These are phyloP conservation scores for Inosperma sp. DNA, from an alignment of 768 basidiomycete species.

Conservation along the genomic window DNA sequence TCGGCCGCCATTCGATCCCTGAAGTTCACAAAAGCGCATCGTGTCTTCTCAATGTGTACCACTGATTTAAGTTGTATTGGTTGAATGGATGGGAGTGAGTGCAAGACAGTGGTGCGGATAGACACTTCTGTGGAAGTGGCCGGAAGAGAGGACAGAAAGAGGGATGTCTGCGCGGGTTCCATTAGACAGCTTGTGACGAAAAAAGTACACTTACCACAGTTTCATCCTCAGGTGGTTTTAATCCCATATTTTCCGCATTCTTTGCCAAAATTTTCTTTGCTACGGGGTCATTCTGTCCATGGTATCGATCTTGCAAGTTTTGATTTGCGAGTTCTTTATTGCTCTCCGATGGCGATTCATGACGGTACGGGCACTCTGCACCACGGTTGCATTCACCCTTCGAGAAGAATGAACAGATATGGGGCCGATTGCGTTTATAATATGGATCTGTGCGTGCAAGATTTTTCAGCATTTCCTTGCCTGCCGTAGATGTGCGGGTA, in stretches of 20 bases:
- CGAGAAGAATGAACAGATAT: conserved; percentile 90
- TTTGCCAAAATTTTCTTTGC: conserved; percentile 81
- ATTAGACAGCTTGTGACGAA: neutral
- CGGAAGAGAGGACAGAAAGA: conserved; percentile 81
- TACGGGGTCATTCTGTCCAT: conserved; percentile 91
- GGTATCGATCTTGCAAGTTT: conserved; percentile 91
- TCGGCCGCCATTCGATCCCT: conserved; percentile 79
- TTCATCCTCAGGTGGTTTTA: conserved; percentile 86
- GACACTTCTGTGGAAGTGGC: conserved; percentile 63
- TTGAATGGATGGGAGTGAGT: conserved; percentile 59
- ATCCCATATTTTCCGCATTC: conserved; percentile 77
- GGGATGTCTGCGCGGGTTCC: conserved; percentile 55
- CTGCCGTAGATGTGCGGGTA: conserved; percentile 64
- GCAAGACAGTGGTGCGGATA: conserved; percentile 66
- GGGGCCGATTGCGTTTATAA: conserved; percentile 94
- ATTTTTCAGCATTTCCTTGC: conserved; percentile 95
- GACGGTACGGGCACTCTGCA: conserved; percentile 90
- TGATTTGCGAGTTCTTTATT: conserved; percentile 84
- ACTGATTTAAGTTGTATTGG: conserved; percentile 73
- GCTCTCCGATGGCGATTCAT: conserved; percentile 67
- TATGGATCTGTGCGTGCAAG: conserved; percentile 94
- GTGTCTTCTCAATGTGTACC: conserved; percentile 79
- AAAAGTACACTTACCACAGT: conserved; percentile 59
- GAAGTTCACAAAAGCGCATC: conserved; percentile 97
- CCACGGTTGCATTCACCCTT: conserved; percentile 96